These are phyloP conservation scores for Circinella umbellata DNA, from an alignment of 371 early-diverging fungal species.

Conservation along the genomic window DNA sequence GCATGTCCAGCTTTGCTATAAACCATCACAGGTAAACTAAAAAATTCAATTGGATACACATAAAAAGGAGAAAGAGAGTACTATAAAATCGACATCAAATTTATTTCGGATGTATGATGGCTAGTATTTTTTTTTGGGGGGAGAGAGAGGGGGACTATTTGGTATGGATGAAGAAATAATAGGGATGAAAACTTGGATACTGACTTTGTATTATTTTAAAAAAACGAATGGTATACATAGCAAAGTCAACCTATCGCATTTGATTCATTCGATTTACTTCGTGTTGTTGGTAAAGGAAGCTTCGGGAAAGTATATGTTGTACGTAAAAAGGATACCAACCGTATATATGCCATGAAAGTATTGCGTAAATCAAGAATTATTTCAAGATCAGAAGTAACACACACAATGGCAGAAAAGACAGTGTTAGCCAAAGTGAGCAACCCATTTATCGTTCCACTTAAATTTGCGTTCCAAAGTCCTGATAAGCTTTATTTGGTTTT, in stretches of 20 bases:
- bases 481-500: constrained; percentile 90
- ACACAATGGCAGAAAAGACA: constrained; percentile 90
- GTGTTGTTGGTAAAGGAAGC: constrained; percentile 95
- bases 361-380: constrained; percentile 94
- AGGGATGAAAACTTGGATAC: no score
- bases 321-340: constrained; percentile 90
- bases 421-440: constrained; percentile 84
- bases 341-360: constrained; percentile 98
- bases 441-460: constrained; percentile 89
- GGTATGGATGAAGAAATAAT: no score
- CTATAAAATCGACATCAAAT: background rate
- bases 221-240: constrained; percentile 22
- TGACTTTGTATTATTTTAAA: no score
- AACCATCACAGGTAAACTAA: constrained; percentile 60
- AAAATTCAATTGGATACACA: no score
- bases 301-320: constrained; percentile 99
- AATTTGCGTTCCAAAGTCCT: constrained; percentile 87
- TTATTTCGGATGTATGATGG: no score
- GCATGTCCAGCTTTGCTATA: constrained; percentile 76
- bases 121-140: no score
- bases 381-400: constrained; percentile 86
- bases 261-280: constrained; percentile 93
- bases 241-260: constrained; percentile 73
- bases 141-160: no score
- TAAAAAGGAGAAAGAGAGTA: background rate